These are phyloP conservation scores for Lodderomyces theae DNA, from an alignment of 1,139 yeast species.

Conservation along the genomic window DNA sequence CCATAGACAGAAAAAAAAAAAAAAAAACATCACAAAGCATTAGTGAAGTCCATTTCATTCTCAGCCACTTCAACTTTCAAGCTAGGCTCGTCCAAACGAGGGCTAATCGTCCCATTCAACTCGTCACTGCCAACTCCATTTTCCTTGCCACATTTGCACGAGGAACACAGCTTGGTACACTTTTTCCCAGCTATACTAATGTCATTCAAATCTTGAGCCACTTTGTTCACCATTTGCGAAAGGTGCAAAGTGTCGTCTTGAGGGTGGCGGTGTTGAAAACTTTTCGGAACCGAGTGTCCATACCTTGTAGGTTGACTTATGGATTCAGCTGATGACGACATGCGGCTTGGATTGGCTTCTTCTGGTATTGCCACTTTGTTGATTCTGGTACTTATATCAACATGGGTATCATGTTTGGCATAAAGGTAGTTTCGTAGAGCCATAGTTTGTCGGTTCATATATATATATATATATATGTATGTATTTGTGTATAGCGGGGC, in stretches of 20 bases:
- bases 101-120: not conserved
- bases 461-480: no score
- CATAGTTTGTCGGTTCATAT: constrained; percentile 19
- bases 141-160: constrained; percentile 11
- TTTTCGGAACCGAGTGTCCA: not conserved
- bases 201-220: not conserved
- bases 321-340: not conserved
- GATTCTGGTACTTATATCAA: constrained; percentile 18
- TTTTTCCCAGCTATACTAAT: constrained; percentile 4
- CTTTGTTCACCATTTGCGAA: not conserved
- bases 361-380: constrained; percentile 15
- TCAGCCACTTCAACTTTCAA: constrained; percentile 12
- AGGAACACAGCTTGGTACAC: constrained; percentile 12
- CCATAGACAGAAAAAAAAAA: no score
- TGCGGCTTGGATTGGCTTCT: not conserved
- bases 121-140: not conserved
- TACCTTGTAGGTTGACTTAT: not conserved
- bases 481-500: no score
- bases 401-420: constrained; percentile 37
- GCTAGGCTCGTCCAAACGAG: constrained; percentile 8
- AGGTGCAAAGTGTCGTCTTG: not conserved
- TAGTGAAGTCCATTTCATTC: constrained; percentile 21
- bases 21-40: no score
- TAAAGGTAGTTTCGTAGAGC: constrained; percentile 44
- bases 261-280: not conserved